These are phyloP conservation scores for Kluyveromyces dobzhanskii DNA, from an alignment of 805 yeast genomes.

Conservation along the genomic window DNA sequence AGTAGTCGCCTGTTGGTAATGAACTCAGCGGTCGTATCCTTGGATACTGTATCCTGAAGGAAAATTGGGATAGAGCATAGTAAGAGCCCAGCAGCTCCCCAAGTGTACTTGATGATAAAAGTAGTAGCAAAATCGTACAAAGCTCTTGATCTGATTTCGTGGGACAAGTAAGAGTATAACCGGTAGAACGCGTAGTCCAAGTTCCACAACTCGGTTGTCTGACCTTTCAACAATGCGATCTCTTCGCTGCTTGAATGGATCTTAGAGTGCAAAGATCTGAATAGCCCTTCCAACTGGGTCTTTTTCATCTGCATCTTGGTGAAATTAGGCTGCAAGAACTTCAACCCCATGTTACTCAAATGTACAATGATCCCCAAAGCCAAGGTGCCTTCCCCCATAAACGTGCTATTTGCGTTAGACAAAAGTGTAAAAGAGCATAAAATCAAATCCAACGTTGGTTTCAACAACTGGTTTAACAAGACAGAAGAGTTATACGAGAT, in stretches of 20 bases:
- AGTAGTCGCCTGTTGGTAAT: conserved; percentile 81
- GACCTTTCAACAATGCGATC: conserved; percentile 78
- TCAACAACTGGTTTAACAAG: conserved; percentile 74
- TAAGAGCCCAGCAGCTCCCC: conserved; percentile 93
- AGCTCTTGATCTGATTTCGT: conserved; percentile 68
- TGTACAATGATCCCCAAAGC: conserved; percentile 75
- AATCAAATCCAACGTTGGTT: conserved; percentile 72
- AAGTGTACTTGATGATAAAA: conserved; percentile 80
- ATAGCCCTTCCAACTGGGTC: conserved; percentile 77
- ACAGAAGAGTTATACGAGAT: conserved; percentile 63
- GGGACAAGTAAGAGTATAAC: conserved; percentile 65
- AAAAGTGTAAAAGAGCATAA: conserved; percentile 74
- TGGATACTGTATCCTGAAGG: conserved; percentile 34
- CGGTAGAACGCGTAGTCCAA: conserved; percentile 77
- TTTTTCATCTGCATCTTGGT: conserved; percentile 69
- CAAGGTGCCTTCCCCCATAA: conserved; percentile 64
- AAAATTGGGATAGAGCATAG: conserved; percentile 87
- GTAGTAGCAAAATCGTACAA: conserved; percentile 79
- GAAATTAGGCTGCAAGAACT: conserved; percentile 82
- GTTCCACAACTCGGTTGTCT: conserved; percentile 64
- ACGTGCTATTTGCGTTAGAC: conserved; percentile 33
- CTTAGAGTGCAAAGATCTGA: conserved; percentile 75
- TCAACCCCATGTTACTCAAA: conserved; percentile 62
- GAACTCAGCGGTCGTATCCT: conserved; percentile 64
- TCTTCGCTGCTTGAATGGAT: conserved; percentile 76